phyloP scores from a whole-genome alignment of 2,329 filamentous ascomycete species.

The Monilinia polystroma region DNA sequence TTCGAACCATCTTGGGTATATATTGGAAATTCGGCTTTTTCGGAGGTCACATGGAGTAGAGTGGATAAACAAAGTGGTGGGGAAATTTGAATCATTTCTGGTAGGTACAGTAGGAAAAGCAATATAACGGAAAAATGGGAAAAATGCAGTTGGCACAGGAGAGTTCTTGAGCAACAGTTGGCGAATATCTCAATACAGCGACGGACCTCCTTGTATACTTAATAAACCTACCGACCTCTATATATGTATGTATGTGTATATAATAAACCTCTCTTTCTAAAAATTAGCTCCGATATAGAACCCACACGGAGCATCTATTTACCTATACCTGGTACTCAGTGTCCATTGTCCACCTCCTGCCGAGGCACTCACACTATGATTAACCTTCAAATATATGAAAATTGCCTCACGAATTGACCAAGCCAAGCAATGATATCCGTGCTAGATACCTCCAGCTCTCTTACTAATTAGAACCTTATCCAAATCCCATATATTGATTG shows the following conservation, averaged over 20 bases:
- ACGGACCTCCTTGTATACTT: background rate
- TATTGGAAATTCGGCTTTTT: conserved; percentile 19
- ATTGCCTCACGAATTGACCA: background rate
- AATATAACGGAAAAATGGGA: background rate
- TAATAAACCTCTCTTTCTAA: no score
- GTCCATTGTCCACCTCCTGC: background rate
- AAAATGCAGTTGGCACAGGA: background rate
- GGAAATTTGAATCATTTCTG: background rate
- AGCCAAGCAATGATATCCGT: background rate
- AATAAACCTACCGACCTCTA: no score
- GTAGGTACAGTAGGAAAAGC: background rate
- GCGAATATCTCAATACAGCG: background rate
- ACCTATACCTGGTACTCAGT: no score
- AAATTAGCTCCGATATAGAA: no score
- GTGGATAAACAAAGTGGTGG: background rate
- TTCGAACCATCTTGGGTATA: background rate
- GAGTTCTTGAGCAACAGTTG: conserved; percentile 12
- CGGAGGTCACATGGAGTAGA: background rate
- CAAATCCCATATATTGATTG: background rate
- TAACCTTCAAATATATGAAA: background rate
- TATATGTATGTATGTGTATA: no score
- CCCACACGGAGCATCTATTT: no score
- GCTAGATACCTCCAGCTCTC: background rate
- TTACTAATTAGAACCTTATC: background rate
- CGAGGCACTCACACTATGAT: no score